Base-by-base conservation (phyloP, 1,139 yeast species). In the Spathaspora sp. region DNA sequence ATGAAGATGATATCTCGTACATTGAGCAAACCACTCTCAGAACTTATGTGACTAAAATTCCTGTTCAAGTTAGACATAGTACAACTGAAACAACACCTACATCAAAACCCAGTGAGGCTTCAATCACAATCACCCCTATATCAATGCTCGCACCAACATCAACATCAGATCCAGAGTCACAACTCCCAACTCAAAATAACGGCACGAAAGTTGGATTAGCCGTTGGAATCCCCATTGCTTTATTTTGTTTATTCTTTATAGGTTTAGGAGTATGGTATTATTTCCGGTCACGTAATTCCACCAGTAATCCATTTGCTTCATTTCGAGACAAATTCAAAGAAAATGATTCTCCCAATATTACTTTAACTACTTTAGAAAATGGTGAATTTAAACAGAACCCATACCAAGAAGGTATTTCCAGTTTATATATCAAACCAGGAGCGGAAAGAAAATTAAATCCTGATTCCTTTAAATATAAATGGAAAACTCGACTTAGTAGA, bases 141-240 rank as follows among this genome's bases (percentile, higher is more conserved):
- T 34, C 23, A 11, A 39, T 18, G 15, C 37, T 17, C 8, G 16
- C 41, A 27, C 8, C 45, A 25, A 27, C 49, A 15, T 48, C 15
- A 38, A 18, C 3, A 44, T 50, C 36, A 5, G 39, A 18, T 5
- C 4, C 39, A n/a, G 13, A 18, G n/a, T n/a, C 50, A 18, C 34
- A 41, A 3, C 16, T 50, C 9, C 27, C 50, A 15, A 36, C 15
- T 10, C 8, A 26, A 47, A 39, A 20, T 42, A 6, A 39, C 41
- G n/a, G 26, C 46, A 43, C 41, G 39, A 37, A 44, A 43, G 55
- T 72, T 17, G 78, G 78, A 0, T 56, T 74, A 44, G 76, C 77
- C 3, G 58, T 74, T 6, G 78, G 78, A 0, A 63, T 74, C n/a
- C 79, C 79, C 2, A 54, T 71, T 6, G 74, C 74, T 0, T 54